Evolutionary conservation across 176 grass and related monocot genomes (phyloP).

Genomic region (Bonia amplexicaulis): DNA sequence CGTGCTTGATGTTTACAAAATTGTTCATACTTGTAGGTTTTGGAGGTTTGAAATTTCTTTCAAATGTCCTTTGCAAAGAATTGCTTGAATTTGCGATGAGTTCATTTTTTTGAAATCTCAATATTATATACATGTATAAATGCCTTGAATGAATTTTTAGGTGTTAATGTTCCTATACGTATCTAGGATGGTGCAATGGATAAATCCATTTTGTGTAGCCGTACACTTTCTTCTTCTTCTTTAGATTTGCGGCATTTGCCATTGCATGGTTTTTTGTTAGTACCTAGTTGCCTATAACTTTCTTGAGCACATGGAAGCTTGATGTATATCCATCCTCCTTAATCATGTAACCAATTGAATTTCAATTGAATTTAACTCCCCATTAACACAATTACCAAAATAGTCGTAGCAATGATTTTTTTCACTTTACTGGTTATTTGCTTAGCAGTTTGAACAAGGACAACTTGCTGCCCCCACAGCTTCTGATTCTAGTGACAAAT

Average conservation of each 20-base stretch:
- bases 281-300: not conserved
- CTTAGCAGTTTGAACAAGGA: slow-evolving; percentile 64
- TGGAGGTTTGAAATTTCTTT: slow-evolving; percentile 3
- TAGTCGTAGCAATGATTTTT: not conserved
- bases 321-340: not conserved
- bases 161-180: slow-evolving; percentile 7
- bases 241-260: not conserved
- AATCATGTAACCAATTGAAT: not conserved
- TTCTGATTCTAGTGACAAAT: slow-evolving; percentile 82
- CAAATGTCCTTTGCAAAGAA: not conserved
- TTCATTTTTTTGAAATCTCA: not conserved
- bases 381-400: not conserved
- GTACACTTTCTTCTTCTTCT: not conserved
- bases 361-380: not conserved
- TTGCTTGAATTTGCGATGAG: not conserved
- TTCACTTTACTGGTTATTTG: slow-evolving; percentile 5
- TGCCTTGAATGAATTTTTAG: not conserved
- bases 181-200: not conserved
- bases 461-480: slow-evolving; percentile 35
- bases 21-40: not conserved
- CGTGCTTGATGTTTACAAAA: slow-evolving; percentile 2
- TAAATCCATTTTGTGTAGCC: not conserved
- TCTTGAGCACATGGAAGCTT: not conserved
- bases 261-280: not conserved
- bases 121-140: slow-evolving; percentile 1